phyloP scores from a whole-genome alignment of 148 eudicot species.

The Chenopodium berlandieri region DNA sequence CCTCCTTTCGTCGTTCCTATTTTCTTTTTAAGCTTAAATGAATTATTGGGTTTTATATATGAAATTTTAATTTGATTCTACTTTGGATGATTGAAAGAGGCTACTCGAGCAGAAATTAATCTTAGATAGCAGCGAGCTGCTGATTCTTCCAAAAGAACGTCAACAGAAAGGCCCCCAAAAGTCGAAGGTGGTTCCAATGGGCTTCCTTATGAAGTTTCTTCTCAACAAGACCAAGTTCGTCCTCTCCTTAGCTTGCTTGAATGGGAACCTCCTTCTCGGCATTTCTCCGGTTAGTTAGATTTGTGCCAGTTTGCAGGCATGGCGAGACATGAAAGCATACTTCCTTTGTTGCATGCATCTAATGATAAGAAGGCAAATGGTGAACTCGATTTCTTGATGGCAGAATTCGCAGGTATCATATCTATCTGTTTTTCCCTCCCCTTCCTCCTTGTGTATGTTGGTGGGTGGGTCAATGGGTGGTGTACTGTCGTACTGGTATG shows the following conservation, averaged over 20 bases:
- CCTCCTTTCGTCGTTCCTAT: too few species aligned
- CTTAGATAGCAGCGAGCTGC: slow-evolving; percentile 49
- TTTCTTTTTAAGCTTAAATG: too few species aligned
- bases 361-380: slow-evolving; percentile 80
- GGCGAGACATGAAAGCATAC: slow-evolving; percentile 76
- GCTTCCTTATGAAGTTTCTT: slow-evolving; percentile 35
- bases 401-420: slow-evolving; percentile 79
- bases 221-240: slow-evolving; percentile 77
- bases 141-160: slow-evolving; percentile 42
- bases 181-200: slow-evolving; percentile 60
- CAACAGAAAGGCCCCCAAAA: slow-evolving; percentile 59
- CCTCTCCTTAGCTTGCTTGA: slow-evolving; percentile 93
- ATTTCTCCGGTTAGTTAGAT: slow-evolving; percentile 90
- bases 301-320: slow-evolving; percentile 69
- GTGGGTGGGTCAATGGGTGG: not conserved
- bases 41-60: too few species aligned
- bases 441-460: not conserved
- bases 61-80: too few species aligned
- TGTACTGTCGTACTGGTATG: too few species aligned
- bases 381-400: slow-evolving; percentile 80
- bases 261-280: slow-evolving; percentile 88
- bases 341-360: slow-evolving; percentile 80
- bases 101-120: slow-evolving; percentile 55
- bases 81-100: slow-evolving; percentile 25
- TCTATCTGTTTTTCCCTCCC: slow-evolving; percentile 8